Conservation (phyloP, 306 rosid genomes). For the Prinsepia uniflora region DNA sequence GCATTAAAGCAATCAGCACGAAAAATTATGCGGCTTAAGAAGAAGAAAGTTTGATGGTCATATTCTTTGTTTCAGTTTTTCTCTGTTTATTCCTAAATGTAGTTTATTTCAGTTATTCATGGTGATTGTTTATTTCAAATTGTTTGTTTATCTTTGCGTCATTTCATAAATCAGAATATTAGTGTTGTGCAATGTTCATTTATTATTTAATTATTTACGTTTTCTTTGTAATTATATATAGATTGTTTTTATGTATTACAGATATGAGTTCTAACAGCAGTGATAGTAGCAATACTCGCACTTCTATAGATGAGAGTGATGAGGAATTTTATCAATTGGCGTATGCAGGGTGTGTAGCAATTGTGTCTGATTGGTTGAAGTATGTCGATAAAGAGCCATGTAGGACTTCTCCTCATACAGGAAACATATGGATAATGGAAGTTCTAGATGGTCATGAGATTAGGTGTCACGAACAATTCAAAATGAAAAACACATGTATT, state of each 20-base stretch:
- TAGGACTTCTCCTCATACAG: not conserved
- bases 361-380: not conserved
- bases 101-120: not conserved
- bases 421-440: not conserved
- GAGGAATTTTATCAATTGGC: not conserved
- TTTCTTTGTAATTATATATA: too few species aligned
- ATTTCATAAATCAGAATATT: too few species aligned
- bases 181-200: too few species aligned
- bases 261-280: not conserved
- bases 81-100: not conserved
- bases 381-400: not conserved
- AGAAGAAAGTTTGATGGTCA: not conserved
- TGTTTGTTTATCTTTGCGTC: too few species aligned
- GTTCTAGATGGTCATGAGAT: not conserved
- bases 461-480: constrained; percentile 4
- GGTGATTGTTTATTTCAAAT: not conserved
- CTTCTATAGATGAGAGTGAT: not conserved
- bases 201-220: too few species aligned
- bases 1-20: not conserved
- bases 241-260: not conserved
- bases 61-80: not conserved
- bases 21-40: not conserved
- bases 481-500: not conserved
- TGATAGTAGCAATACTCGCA: not conserved
- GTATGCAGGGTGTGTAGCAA: not conserved